phyloP scores from a whole-genome alignment of 1,139 yeast species.

The Kluyveromyces marxianus region DNA sequence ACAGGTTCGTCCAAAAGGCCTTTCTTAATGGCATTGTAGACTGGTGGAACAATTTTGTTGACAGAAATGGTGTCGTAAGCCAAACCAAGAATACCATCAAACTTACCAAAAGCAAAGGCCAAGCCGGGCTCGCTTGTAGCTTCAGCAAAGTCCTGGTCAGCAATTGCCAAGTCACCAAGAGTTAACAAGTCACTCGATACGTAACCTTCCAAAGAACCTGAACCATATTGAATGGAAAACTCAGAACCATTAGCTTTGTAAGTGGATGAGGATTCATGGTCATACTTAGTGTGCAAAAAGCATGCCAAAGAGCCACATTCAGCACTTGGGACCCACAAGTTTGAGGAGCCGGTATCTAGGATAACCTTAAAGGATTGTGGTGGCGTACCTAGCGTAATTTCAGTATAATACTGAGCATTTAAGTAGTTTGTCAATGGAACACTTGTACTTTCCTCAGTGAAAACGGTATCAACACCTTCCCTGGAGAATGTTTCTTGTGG shows the following conservation, averaged over 20 bases:
- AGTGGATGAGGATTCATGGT: slow-evolving; percentile 68
- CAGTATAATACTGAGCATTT: slow-evolving; percentile 93
- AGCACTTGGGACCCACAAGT: slow-evolving; percentile 89
- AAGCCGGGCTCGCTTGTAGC: slow-evolving; percentile 96
- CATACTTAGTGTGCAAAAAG: slow-evolving; percentile 84
- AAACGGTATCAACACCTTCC: slow-evolving; percentile 18
- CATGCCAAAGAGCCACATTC: slow-evolving; percentile 94
- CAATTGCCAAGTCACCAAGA: slow-evolving; percentile 77
- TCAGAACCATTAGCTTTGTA: slow-evolving; percentile 81
- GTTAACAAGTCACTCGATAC: slow-evolving; percentile 75
- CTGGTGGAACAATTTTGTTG: slow-evolving; percentile 82
- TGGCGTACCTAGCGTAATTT: slow-evolving; percentile 84
- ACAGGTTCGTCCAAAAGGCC: slow-evolving; percentile 76
- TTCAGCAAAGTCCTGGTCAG: slow-evolving; percentile 90
- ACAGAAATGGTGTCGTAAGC: slow-evolving; percentile 90
- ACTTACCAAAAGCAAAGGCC: slow-evolving; percentile 96
- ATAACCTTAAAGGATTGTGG: slow-evolving; percentile 85
- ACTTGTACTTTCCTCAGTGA: slow-evolving; percentile 41
- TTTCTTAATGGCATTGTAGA: slow-evolving; percentile 77
- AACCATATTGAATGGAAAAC: slow-evolving; percentile 82
- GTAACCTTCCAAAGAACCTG: slow-evolving; percentile 87
- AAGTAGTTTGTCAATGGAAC: slow-evolving; percentile 85
- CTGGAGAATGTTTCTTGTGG: slow-evolving; percentile 28
- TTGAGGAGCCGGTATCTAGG: slow-evolving; percentile 92
- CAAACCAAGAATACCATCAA: slow-evolving; percentile 93